A percentile compares a stretch with the other conserved stretches of the same genome.
These are phyloP conservation scores for Dryas alaskensis DNA, from an alignment of 306 rosid genomes.

Conservation along the genomic window DNA sequence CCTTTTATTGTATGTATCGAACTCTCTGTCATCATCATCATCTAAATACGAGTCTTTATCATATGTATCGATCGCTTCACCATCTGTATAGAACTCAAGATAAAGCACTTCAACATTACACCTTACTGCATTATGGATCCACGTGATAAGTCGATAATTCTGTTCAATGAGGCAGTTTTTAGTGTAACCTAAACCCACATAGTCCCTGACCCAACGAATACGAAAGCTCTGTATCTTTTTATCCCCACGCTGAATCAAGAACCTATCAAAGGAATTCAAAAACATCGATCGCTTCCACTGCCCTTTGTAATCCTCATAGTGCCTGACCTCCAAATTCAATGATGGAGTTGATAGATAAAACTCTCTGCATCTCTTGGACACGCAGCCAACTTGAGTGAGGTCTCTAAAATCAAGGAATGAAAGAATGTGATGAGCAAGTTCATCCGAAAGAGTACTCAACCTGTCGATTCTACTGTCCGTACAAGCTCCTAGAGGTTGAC, in stretches of 20 bases:
- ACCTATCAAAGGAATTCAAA: neutral
- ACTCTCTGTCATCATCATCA: too few species aligned
- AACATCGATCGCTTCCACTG: neutral
- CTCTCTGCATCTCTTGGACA: neutral
- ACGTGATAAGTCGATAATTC: neutral
- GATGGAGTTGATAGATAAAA: neutral
- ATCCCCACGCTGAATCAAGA: neutral
- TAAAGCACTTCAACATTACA: neutral
- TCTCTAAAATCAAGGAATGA: neutral
- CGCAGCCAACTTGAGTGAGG: neutral
- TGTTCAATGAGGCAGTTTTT: neutral
- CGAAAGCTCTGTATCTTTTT: neutral
- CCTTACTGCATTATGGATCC: neutral
- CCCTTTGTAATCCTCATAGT: too few species aligned
- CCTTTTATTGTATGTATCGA: neutral
- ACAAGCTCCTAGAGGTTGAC: neutral
- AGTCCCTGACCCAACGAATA: neutral
- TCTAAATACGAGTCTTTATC: too few species aligned
- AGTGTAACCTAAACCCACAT: neutral
- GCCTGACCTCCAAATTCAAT: neutral
- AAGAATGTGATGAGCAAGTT: neutral
- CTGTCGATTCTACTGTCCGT: neutral
- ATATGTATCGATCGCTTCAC: too few species aligned
- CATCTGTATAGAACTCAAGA: neutral
- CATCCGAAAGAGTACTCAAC: neutral